phyloP scores from a whole-genome alignment of 352 stramenopile genomes.

The Thalassiosira livingstoniorum region DNA sequence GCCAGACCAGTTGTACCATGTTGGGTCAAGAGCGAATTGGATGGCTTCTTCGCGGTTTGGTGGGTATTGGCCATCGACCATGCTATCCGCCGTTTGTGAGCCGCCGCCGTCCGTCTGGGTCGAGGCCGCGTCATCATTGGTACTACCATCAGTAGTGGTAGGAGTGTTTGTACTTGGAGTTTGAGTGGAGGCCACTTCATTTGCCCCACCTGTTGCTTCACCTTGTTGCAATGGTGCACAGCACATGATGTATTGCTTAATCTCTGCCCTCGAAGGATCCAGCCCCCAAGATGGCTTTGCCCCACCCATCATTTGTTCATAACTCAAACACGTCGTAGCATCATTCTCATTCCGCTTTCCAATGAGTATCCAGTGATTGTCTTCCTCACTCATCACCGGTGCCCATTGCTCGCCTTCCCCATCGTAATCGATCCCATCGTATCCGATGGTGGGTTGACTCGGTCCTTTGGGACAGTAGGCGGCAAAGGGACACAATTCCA shows the following conservation, averaged over 20 bases:
- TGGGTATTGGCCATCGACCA: too few relatives aligned
- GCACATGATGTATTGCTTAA: slow-evolving; percentile 56
- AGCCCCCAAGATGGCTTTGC: slow-evolving; percentile 45
- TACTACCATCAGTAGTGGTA: too few relatives aligned
- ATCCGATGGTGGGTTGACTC: slow-evolving; percentile 13
- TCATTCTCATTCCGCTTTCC: slow-evolving; percentile 28
- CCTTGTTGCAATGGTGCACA: slow-evolving; percentile 29
- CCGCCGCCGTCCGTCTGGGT: too few relatives aligned
- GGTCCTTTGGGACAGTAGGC: slow-evolving; percentile 48
- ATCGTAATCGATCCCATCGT: slow-evolving; percentile 1
- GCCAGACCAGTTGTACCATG: too few relatives aligned
- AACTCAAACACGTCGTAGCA: slow-evolving; percentile 38
- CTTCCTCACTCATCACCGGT: slow-evolving; percentile 29
- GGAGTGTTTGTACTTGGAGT: not conserved
- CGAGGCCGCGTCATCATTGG: too few relatives aligned
- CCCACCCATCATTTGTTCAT: slow-evolving; percentile 41
- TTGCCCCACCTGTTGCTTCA: too few relatives aligned
- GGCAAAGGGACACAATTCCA: slow-evolving; percentile 43
- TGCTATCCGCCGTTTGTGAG: too few relatives aligned
- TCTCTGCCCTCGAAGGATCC: slow-evolving; percentile 43
- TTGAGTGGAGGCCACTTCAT: too few relatives aligned
- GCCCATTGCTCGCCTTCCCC: slow-evolving; percentile 59
- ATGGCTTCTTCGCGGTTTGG: too few relatives aligned
- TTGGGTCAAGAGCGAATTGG: too few relatives aligned
- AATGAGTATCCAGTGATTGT: slow-evolving; percentile 59